Base-by-base conservation (phyloP, 306 rosid genomes). In the Oemleria cerasiformis region DNA sequence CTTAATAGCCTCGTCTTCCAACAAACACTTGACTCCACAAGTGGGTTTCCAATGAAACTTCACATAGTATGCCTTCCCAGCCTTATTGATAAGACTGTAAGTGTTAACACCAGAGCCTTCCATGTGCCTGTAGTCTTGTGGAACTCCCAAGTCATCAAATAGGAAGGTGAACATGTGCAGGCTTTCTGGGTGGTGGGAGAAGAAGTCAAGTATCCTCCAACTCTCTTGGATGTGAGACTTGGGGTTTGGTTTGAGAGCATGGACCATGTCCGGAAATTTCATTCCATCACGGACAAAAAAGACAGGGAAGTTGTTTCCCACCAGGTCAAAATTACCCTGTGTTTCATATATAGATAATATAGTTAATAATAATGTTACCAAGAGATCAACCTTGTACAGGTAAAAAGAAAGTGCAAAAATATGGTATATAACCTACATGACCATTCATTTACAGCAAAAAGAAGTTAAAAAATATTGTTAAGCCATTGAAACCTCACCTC, bases 81-180 rank as follows among this genome's bases (percentile, higher is more conserved):
- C 81, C 83, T 83, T 90, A 87, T 79, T 87, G 84, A 93, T 78
- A 78, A 93, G 79, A 23, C 85, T 81, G n/a, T 85, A 93, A 12
- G 98, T 90, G 83, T 90, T 87, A 58, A 93, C 97, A 75, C 98
- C 93, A 60, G 84, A 84, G 60, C 98, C 98, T 12, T 92, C 97
- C 98, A 92, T 92, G 78, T 92, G 98, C 86, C 98, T 88, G 77
- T 90, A 92, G 67, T 90, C 93, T 87, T 82, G 96, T 61, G 98
- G 98, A 61, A 92, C 60, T 47, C 98, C 97, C 68, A 90, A 2
- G 68, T 92, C 98, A 81, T 92, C 98, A 77, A 83, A 88, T 65
- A 90, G 81, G 75, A 90, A 93, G 74, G 86, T 65, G 73, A 93
- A 90, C 89, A 85, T 93, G 84, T 93, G 87, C 74, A 93, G 78